Evolutionary conservation across 1,284 basidiomycete species (phyloP).

Genomic region (Heliocybe sulcata): DNA sequence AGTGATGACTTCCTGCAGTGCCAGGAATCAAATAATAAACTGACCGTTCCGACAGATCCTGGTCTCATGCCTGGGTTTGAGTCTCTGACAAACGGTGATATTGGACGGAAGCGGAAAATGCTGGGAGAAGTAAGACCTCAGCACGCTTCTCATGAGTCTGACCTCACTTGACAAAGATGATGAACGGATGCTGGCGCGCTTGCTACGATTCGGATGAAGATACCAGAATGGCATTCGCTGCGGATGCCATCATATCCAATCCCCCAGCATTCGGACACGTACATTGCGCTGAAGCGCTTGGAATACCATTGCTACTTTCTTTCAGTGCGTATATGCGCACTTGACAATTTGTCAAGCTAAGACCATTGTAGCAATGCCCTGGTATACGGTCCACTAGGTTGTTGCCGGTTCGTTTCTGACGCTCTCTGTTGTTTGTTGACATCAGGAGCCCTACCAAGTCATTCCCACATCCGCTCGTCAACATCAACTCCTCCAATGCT

Average conservation of each 20-base stretch:
- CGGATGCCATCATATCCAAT: conserved; percentile 60
- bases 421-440: not conserved
- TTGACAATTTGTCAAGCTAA: conserved; percentile 1
- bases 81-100: conserved; percentile 41
- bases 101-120: conserved; percentile 39
- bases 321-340: conserved; percentile 37
- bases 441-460: conserved; percentile 44
- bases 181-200: conserved; percentile 50
- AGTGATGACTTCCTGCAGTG: conserved; percentile 22
- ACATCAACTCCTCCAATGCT: conserved; percentile 44
- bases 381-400: conserved; percentile 14
- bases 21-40: not conserved
- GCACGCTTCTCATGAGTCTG: not conserved
- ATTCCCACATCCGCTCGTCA: conserved; percentile 61
- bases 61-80: conserved; percentile 45
- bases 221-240: conserved; percentile 39
- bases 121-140: conserved; percentile 24
- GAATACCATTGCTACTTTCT: conserved; percentile 48
- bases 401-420: not conserved
- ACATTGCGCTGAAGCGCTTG: conserved; percentile 58
- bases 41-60: conserved; percentile 28
- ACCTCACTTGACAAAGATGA: conserved; percentile 30
- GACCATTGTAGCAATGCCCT: conserved; percentile 52
- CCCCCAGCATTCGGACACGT: conserved; percentile 60
- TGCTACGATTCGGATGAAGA: conserved; percentile 39